Evolutionary conservation across 805 yeast species (phyloP), one percentile per base, ranked within the genome.

Genomic region (Starmerella apicola): DNA sequence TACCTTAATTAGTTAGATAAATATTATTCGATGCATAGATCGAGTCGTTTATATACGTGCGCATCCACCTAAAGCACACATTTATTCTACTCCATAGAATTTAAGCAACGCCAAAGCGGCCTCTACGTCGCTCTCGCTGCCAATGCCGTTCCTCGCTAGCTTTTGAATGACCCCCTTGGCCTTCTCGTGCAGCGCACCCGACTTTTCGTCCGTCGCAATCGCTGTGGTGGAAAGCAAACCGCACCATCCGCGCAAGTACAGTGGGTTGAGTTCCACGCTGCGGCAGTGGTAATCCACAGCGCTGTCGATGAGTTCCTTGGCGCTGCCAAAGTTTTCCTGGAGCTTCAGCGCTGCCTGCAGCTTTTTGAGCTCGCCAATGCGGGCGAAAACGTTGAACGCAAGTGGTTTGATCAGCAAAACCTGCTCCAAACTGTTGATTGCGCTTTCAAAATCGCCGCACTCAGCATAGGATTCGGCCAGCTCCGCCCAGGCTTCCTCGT

Each of bases 401-500:
- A 66, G 64, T 2, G 95, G 95, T 40, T 67, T 68, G 19, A 72
- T 66, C 25, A 81, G 53, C 13, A 86, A 58, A 2, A 81, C 71
- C 54, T 88, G 95, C 53, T 81, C 74, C 21, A 71, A 67, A 40
- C 82, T 67, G 55, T 68, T 74, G 5, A 80, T 67, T 0, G 91
- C 78, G 50, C 76, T 75, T 26, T 73, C 78, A 48, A 70, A 76
- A 52, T 76, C 75, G 1, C 85, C 85, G 7, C 68, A 45, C 12
- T 62, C 56, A 19, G 59, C 59, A 55, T 88, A 88, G n/a, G 70
- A 63, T 27, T 74, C 72, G 3, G 76, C 79, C 40, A 85, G 64
- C 58, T 82, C 94, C 35, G 75, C 67, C 94, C 94, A 84, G 2
- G 80, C 63, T 46, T 79, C 76, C 2, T 72, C 63, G 57, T 91